These are phyloP conservation scores for Erucastrum elatum DNA, from an alignment of 345 rosid species.

Conservation along the genomic window DNA sequence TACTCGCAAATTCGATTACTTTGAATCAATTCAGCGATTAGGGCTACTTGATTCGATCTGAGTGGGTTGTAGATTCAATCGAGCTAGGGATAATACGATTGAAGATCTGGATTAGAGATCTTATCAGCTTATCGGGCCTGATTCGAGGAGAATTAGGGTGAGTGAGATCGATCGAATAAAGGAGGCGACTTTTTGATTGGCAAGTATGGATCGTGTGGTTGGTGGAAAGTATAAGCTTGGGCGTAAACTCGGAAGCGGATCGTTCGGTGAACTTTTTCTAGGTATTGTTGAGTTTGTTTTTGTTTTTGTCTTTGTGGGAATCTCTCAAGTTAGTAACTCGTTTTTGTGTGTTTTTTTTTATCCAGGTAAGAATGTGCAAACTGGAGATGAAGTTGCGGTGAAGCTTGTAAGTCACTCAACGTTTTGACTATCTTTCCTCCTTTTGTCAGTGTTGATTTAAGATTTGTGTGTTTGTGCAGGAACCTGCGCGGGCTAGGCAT, in stretches of 20 bases:
- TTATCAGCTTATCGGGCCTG: not conserved
- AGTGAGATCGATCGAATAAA: constrained; percentile 16
- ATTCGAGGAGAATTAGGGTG: not conserved
- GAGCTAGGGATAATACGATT: not conserved
- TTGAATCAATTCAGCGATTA: not conserved
- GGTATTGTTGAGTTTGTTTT: constrained; percentile 43
- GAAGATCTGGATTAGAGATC: not conserved
- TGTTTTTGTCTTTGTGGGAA: not conserved
- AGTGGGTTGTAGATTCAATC: not conserved
- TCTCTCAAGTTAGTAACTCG: not conserved
- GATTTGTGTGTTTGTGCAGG: constrained; percentile 43
- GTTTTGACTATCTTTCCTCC: not conserved
- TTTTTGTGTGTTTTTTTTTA: not conserved
- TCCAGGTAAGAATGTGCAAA: constrained; percentile 79
- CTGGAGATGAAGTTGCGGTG: constrained; percentile 92
- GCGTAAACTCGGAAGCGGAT: constrained; percentile 95
- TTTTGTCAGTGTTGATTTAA: not conserved
- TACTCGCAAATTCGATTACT: not conserved
- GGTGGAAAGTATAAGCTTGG: constrained; percentile 93
- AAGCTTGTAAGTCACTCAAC: constrained; percentile 61
- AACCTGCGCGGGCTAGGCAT: constrained; percentile 79
- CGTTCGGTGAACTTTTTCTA: constrained; percentile 91
- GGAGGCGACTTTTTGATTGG: not conserved
- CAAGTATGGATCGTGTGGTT: constrained; percentile 77
- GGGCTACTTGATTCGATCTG: not conserved